Evolutionary conservation across 257 asterid species (phyloP).

Genomic region (Avicennia marina): DNA sequence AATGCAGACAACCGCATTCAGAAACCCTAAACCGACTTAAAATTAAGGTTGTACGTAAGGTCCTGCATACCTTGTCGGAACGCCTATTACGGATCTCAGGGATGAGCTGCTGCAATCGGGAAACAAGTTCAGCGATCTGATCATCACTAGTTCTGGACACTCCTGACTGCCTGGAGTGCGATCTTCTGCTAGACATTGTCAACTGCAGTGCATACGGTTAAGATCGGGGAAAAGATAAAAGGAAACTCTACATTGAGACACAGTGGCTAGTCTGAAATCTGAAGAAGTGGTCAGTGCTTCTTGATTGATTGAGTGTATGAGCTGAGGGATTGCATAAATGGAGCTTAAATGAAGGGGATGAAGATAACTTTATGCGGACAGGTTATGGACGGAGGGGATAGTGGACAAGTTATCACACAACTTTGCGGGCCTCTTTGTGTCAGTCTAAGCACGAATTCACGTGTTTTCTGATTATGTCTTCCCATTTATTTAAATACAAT

Average conservation of each 20-base stretch:
- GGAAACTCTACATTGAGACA: not conserved
- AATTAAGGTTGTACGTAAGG: no score
- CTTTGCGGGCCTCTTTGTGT: constrained; percentile 60
- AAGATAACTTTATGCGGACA: constrained; percentile 24
- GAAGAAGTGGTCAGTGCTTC: no score
- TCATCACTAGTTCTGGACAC: constrained; percentile 64
- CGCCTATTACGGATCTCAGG: constrained; percentile 53
- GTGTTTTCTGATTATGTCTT: no score
- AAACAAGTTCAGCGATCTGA: constrained; percentile 69
- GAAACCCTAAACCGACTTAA: no score
- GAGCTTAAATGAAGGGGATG: constrained; percentile 26
- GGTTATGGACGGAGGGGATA: constrained; percentile 40
- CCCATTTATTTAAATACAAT: no score
- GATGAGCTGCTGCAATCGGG: constrained; percentile 57
- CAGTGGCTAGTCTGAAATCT: no score
- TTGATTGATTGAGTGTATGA: no score
- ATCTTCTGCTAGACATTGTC: constrained; percentile 76
- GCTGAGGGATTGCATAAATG: constrained; percentile 2
- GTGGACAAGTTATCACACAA: no score
- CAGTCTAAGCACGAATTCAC: constrained; percentile 47
- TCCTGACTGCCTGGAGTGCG: constrained; percentile 64
- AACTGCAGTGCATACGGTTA: no score
- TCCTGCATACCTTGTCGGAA: constrained; percentile 71
- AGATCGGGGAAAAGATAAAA: not conserved
- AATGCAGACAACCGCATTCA: no score